Evolutionary conservation across 1,139 yeast genomes (phyloP), one percentile per base, ranked within the genome.

Genomic region (Yamadazyma atlantica): DNA sequence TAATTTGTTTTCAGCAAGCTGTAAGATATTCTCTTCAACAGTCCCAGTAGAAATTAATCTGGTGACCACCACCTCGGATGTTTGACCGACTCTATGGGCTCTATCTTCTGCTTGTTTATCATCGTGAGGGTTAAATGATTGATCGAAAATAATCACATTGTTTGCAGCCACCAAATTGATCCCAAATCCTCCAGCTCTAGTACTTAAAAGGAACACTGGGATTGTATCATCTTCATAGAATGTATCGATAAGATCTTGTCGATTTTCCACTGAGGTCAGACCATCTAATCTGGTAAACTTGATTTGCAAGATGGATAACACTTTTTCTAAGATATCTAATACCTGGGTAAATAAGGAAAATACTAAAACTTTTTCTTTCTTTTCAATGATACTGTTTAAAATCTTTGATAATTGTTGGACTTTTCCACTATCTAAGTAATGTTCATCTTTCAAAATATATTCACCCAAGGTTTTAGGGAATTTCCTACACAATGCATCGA

Each of bases 131-230:
- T 92, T 92, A 64, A 92, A 92, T 34, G 95, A 85, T 57, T 89
- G 92, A 58, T 92, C 99, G 54, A 82, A 90, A 26, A 94, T 86
- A 38, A 92, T 75, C 3, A 92, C 98, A 44, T 84, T 80, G 55
- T 89, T 92, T 8, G 99, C 98, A 53, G 96, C 95, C 3, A 95
- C 95, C 50, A 92, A 74, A 55, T 92, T 92, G 61, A 92, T 92
- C 42, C 98, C 98, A 64, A 92, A 92, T 1, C 98, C 98, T 54
- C 98, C 99, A 0, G 98, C 98, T 57, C 87, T 88, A 3, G 99
- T 92, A 8, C 96, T 86, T 31, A 92, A 69, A 39, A 92, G 69
- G 53, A 92, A 92, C 4, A 92, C 85, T 0, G 96, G 94, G 45
- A 92, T 86, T 3, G 81, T 73, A 0, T 76, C 75, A 46, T 90